A percentile compares a stretch with the other conserved stretches of the same genome.
These are phyloP conservation scores for Colletotrichum simmondsii DNA, from an alignment of 2,329 filamentous ascomycete species.

Conservation along the genomic window DNA sequence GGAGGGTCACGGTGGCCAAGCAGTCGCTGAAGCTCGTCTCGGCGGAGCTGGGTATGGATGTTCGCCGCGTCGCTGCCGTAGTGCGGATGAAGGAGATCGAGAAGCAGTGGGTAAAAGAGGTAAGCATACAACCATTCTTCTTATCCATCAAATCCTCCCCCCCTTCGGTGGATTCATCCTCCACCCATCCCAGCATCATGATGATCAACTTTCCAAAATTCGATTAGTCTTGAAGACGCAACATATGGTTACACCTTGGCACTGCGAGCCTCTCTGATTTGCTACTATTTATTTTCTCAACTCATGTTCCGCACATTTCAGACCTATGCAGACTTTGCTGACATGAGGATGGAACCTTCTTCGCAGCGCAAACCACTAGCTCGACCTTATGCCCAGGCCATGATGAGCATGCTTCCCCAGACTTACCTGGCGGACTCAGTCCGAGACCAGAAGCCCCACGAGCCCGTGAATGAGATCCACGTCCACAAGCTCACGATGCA, in stretches of 20 bases:
- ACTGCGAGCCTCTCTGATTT: slow-evolving; percentile 80
- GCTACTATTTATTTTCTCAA: background rate
- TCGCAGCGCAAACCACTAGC: slow-evolving; percentile 80
- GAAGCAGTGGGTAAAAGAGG: slow-evolving; percentile 79
- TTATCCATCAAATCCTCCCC: background rate
- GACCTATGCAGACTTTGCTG: slow-evolving; percentile 33
- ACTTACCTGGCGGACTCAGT: slow-evolving; percentile 59
- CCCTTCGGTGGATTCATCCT: background rate
- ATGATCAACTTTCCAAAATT: slow-evolving; percentile 75
- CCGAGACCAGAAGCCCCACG: slow-evolving; percentile 51
- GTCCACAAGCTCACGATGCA: slow-evolving; percentile 71
- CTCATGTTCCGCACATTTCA: background rate
- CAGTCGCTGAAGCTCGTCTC: slow-evolving; percentile 81
- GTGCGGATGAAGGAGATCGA: slow-evolving; percentile 88
- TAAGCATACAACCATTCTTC: slow-evolving; percentile 58
- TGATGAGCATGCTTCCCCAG: slow-evolving; percentile 83
- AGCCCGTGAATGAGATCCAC: slow-evolving; percentile 73
- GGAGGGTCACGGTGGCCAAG: slow-evolving; percentile 71
- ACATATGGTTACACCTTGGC: slow-evolving; percentile 86
- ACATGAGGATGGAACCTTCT: slow-evolving; percentile 33
- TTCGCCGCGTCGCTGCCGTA: slow-evolving; percentile 86
- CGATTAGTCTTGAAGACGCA: slow-evolving; percentile 99
- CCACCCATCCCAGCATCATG: slow-evolving; percentile 46
- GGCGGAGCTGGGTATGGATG: slow-evolving; percentile 80
- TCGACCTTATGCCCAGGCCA: slow-evolving; percentile 78